These are phyloP conservation scores for Fusarium brachygibbosum DNA, from an alignment of 2,329 filamentous ascomycete genomes.

Conservation along the genomic window DNA sequence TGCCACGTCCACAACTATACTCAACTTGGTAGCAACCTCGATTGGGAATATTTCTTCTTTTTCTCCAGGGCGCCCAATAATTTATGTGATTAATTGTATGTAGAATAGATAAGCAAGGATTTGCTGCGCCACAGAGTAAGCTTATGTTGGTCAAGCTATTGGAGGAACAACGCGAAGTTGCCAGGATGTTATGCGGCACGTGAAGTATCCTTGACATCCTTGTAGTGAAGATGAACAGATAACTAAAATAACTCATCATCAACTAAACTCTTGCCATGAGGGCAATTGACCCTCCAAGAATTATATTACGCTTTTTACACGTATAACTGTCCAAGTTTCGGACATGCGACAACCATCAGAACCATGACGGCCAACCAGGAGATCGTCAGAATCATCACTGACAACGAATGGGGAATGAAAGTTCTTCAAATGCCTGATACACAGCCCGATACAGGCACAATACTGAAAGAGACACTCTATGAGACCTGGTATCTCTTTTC, in stretches of 20 bases:
- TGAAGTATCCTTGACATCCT: neutral
- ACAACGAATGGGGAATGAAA: neutral
- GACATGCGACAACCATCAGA: neutral
- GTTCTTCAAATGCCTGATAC: neutral
- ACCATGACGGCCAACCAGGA: neutral
- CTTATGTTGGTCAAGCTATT: neutral
- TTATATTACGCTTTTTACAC: neutral
- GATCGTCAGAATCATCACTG: neutral
- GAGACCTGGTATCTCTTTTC: neutral
- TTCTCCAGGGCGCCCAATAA: no score
- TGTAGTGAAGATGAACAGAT: neutral
- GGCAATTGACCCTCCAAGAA: no score
- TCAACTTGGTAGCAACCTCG: no score
- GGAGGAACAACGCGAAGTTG: neutral
- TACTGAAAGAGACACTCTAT: neutral
- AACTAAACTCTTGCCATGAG: neutral
- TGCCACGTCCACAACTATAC: neutral
- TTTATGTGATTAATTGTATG: no score
- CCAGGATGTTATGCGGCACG: neutral
- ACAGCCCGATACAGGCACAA: slow-evolving; percentile 12
- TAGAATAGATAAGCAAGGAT: neutral
- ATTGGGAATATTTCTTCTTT: no score
- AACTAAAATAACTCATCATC: neutral
- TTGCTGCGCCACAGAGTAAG: neutral
- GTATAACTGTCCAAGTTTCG: neutral